Conservation (phyloP, 1,139 yeast genomes). For the Saccharomyces hybrid region DNA sequence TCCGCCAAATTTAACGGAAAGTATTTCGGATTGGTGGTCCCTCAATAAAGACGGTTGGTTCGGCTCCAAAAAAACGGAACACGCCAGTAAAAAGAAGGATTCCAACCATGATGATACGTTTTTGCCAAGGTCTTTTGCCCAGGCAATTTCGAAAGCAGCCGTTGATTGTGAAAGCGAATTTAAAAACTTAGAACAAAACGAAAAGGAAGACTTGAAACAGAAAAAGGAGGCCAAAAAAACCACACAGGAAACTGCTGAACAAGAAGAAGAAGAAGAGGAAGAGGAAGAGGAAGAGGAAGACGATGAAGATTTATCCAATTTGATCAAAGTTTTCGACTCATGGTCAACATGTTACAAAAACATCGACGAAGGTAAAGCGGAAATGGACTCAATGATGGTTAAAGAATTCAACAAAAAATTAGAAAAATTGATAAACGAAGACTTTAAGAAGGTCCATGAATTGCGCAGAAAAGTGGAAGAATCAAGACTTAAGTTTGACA, state of each 20-base stretch:
- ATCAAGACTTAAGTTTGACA: conserved; percentile 62
- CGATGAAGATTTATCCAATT: conserved; percentile 24
- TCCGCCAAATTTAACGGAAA: conserved; percentile 60
- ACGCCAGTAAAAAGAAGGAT: conserved; percentile 4
- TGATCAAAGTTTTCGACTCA: conserved; percentile 22
- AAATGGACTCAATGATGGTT: conserved; percentile 56
- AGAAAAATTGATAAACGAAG: conserved; percentile 43
- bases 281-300: conserved; percentile 20
- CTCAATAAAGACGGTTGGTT: conserved; percentile 21
- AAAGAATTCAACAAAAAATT: conserved; percentile 49
- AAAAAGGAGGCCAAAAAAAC: conserved; percentile 32
- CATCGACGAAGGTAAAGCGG: conserved; percentile 35
- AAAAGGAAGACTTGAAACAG: conserved; percentile 31
- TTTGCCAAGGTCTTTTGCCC: conserved; percentile 44
- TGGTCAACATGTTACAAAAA: conserved; percentile 52
- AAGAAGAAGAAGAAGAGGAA: conserved; percentile 14
- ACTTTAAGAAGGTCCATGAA: conserved; percentile 52
- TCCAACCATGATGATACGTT: conserved; percentile 19
- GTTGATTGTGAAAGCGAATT: conserved; percentile 33
- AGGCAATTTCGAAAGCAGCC: conserved; percentile 43
- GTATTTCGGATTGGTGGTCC: conserved; percentile 50
- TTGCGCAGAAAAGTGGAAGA: conserved; percentile 61
- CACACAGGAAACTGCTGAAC: conserved; percentile 30
- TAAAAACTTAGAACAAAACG: conserved; percentile 12
- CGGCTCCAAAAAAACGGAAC: conserved; percentile 6